These are phyloP conservation scores for Hypoxylon subgilvum DNA, from an alignment of 495 filamentous ascomycete species.

Conservation along the genomic window DNA sequence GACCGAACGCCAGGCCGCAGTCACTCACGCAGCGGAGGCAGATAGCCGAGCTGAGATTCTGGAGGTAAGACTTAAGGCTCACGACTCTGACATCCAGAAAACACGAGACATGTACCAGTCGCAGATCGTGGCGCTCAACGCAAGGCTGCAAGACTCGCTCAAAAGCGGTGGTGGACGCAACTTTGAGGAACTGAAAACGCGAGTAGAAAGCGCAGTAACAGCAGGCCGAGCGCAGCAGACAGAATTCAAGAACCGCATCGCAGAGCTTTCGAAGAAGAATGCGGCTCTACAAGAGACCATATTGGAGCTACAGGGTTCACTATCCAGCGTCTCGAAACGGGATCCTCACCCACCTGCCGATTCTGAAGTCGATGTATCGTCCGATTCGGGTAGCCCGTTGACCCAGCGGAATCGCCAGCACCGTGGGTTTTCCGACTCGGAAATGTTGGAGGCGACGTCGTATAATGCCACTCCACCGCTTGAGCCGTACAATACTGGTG, in stretches of 20 bases:
- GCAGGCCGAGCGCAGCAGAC: conserved; percentile 49
- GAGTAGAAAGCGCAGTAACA: conserved; percentile 45
- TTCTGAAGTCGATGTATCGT: conserved; percentile 30
- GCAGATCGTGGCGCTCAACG: conserved; percentile 50
- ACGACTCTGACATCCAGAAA: conserved; percentile 58
- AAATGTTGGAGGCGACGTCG: conserved; percentile 41
- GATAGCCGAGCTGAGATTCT: conserved; percentile 58
- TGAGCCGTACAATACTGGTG: conserved; percentile 31
- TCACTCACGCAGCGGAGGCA: conserved; percentile 58
- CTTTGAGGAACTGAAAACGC: conserved; percentile 41
- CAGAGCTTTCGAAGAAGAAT: conserved; percentile 50
- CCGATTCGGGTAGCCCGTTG: conserved; percentile 30
- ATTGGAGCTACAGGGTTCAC: conserved; percentile 44
- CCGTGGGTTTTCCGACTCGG: conserved; percentile 46
- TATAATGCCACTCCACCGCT: conserved; percentile 47
- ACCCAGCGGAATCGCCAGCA: conserved; percentile 32
- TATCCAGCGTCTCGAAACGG: conserved; percentile 25
- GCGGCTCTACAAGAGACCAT: conserved; percentile 45
- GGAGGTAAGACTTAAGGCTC: conserved; percentile 56
- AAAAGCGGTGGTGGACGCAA: conserved; percentile 24
- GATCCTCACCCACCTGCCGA: conserved; percentile 10
- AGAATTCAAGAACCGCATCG: conserved; percentile 52
- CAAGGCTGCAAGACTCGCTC: conserved; percentile 51
- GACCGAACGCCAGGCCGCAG: conserved; percentile 56
- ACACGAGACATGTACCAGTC: conserved; percentile 51